These are phyloP conservation scores for Podospora anserina DNA, from an alignment of 495 filamentous ascomycete genomes.

Conservation along the genomic window DNA sequence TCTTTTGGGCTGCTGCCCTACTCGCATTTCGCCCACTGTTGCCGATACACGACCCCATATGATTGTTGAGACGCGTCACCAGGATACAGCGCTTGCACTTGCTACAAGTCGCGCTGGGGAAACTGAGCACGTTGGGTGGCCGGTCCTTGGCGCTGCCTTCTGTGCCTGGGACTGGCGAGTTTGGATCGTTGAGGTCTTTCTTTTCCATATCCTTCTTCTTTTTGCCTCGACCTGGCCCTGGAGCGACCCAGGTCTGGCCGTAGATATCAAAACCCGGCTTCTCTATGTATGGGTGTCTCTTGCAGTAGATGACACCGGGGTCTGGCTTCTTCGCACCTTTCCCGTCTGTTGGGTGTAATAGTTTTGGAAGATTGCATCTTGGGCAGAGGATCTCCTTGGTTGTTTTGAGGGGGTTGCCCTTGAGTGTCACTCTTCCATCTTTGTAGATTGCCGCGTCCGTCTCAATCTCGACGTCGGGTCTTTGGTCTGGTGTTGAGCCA, in stretches of 20 bases:
- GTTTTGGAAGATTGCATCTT: conserved; percentile 61
- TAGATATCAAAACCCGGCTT: conserved; percentile 77
- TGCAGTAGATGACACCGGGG: conserved; percentile 67
- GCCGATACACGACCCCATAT: conserved; percentile 78
- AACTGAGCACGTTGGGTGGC: conserved; percentile 55
- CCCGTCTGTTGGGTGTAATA: conserved; percentile 62
- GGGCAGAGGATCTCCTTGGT: conserved; percentile 67
- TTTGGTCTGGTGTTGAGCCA: conserved; percentile 38
- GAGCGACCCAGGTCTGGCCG: conserved; percentile 65
- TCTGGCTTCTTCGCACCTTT: conserved; percentile 59
- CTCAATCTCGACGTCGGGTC: conserved; percentile 56
- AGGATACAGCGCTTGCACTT: conserved; percentile 55
- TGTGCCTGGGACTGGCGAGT: conserved; percentile 47
- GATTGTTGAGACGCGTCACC: conserved; percentile 61
- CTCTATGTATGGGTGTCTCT: conserved; percentile 67
- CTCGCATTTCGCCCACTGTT: conserved; percentile 67
- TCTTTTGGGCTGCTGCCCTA: conserved; percentile 54
- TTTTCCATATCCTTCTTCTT: conserved; percentile 60
- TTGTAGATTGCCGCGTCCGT: conserved; percentile 71
- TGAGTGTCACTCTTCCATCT: conserved; percentile 66
- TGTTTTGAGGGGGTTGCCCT: conserved; percentile 72
- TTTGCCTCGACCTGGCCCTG: conserved; percentile 53
- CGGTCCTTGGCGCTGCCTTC: conserved; percentile 49
- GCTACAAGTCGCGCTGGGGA: conserved; percentile 58
- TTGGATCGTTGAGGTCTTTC: conserved; percentile 45